phyloP scores from a whole-genome alignment of 2,329 filamentous ascomycete species.

The Orbilia brochopaga region DNA sequence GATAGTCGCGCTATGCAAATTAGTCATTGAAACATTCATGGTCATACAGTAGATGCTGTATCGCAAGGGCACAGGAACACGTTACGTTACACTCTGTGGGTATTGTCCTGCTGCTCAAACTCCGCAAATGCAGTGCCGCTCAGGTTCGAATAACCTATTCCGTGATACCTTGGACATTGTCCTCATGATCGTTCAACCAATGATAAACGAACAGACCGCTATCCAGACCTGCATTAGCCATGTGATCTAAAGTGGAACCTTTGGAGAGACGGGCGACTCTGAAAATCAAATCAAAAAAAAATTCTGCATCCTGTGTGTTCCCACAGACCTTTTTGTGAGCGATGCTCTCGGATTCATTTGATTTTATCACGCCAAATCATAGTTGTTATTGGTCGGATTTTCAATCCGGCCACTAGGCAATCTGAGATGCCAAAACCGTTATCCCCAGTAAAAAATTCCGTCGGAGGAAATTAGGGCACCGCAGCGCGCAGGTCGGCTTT shows the following conservation, averaged over 20 bases:
- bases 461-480: slow-evolving; percentile 25
- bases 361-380: slow-evolving; percentile 32
- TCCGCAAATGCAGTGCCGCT: slow-evolving; percentile 28
- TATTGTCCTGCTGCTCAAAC: slow-evolving; percentile 26
- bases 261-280: slow-evolving; percentile 27
- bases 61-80: background rate
- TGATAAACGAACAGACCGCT: slow-evolving; percentile 26
- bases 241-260: slow-evolving; percentile 11
- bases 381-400: slow-evolving; percentile 41
- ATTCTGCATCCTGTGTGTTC: background rate
- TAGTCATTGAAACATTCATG: background rate
- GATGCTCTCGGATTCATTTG: background rate
- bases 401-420: slow-evolving; percentile 39
- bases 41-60: background rate
- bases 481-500: slow-evolving; percentile 16
- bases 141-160: slow-evolving; percentile 26
- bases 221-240: slow-evolving; percentile 13
- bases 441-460: slow-evolving; percentile 28
- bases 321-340: background rate
- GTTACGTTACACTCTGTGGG: slow-evolving; percentile 2
- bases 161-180: slow-evolving; percentile 10
- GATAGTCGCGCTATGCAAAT: background rate
- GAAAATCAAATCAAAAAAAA: background rate
- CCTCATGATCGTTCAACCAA: slow-evolving; percentile 17
- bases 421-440: slow-evolving; percentile 25